phyloP scores from a whole-genome alignment of 805 yeast species.

The Metschnikowia dekortorum region DNA sequence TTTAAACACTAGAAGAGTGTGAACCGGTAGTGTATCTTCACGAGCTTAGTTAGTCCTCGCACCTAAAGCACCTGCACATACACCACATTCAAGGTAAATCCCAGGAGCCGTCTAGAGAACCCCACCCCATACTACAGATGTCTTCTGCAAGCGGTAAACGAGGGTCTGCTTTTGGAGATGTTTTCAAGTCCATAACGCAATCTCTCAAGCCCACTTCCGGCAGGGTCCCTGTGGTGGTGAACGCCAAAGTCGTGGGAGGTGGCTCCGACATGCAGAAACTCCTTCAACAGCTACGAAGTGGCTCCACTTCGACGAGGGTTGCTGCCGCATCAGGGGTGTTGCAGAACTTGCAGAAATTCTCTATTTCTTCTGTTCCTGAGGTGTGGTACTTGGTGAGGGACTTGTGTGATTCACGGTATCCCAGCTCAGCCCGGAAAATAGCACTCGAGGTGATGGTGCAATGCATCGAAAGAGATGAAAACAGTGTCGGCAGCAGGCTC shows the following conservation, averaged over 20 bases:
- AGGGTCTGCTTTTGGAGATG: slow-evolving; percentile 36
- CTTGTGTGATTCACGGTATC: slow-evolving; percentile 38
- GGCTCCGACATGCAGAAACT: slow-evolving; percentile 38
- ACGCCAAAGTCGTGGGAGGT: slow-evolving; percentile 43
- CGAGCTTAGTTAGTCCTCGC: background rate
- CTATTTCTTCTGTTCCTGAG: slow-evolving; percentile 61
- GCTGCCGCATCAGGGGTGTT: slow-evolving; percentile 50
- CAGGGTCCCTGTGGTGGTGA: slow-evolving; percentile 24
- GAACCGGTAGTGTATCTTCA: background rate
- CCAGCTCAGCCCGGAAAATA: slow-evolving; percentile 32
- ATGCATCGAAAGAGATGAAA: slow-evolving; percentile 54
- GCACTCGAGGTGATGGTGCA: slow-evolving; percentile 50
- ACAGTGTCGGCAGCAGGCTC: slow-evolving; percentile 43
- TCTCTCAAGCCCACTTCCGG: slow-evolving; percentile 28
- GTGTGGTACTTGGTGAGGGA: slow-evolving; percentile 69
- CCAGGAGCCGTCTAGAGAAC: background rate
- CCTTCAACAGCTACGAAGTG: slow-evolving; percentile 35
- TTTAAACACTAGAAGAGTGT: background rate
- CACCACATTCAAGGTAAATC: background rate
- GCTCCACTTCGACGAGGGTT: slow-evolving; percentile 35
- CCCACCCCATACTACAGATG: background rate
- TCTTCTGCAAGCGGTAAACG: slow-evolving; percentile 4
- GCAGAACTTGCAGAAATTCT: slow-evolving; percentile 45
- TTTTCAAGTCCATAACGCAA: slow-evolving; percentile 36
- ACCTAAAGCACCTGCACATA: background rate